Base-by-base conservation (phyloP, 1,284 basidiomycete genomes). In the Sporisorium reilianum region DNA sequence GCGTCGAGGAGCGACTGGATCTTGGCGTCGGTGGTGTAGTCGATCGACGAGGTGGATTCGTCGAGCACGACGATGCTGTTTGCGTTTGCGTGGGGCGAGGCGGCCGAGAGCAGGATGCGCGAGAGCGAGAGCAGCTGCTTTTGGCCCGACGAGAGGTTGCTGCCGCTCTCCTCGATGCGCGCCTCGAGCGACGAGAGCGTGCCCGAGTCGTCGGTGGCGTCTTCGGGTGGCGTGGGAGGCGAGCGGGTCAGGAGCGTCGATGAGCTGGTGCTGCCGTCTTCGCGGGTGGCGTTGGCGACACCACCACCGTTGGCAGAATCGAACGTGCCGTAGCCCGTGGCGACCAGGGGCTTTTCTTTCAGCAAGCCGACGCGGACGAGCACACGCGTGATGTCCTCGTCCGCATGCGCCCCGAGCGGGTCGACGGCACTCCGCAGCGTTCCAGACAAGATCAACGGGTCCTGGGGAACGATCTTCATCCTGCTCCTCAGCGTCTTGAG, bases 1-100 rank as follows among this genome's bases (percentile, higher is more conserved):
- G 87, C 87, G 6, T 91, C 88, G 68, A 95, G 94, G 14, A 93
- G 93, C 64, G 90, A 88, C 82, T 95, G 93, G 66, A 94, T 93
- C 68, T 91, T 91, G 67, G 89, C 87, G 84, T 95, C 93, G 0
- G 93, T 94, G 83, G 91, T 89, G 12, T 90, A 83, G 85, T 92
- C 91, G 28, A 93, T 83, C 51, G 88, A 91, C 20, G 91, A 92
- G 0, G 92, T 93, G 1, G 92, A 91, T 84, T 93, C 91, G 78
- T 91, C 90, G 23, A 77, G 54, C 1, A 70, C 61, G 22, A 73
- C 49, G 26, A 79, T 64, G 53, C 73, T 74, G 63, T 75, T 67
- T 10, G 54, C 51, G n/a, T 30, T 41, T 6, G 44, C 50, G 4
- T 20, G 46, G 28, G 34, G n/a, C 5, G 50, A 36, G n/a, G 64